Evolutionary conservation across 768 basidiomycete genomes (phyloP).

Genomic region (Agaricus subrufescens): DNA sequence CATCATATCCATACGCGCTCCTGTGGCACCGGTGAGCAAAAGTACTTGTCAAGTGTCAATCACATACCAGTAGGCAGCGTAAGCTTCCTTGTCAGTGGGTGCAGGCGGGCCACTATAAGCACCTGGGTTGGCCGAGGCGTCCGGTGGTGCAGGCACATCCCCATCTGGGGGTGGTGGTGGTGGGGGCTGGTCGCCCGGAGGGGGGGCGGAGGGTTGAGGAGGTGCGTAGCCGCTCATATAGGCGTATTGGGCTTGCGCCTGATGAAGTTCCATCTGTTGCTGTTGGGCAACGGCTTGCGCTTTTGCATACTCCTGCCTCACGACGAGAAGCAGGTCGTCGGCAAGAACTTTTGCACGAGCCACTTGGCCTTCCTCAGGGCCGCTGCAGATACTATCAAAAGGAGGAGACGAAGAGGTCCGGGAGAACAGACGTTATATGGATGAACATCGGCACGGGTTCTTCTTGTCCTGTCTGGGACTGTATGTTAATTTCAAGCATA

Average conservation of each 20-base stretch:
- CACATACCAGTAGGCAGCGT: constrained; percentile 54
- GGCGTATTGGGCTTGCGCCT: constrained; percentile 77
- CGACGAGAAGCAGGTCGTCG: constrained; percentile 87
- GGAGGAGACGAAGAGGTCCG: constrained; percentile 1
- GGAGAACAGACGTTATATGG: constrained; percentile 73
- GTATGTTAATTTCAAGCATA: neutral
- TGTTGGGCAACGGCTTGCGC: constrained; percentile 59
- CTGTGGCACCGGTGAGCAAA: constrained; percentile 27
- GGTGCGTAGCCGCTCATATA: constrained; percentile 52
- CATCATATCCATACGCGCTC: constrained; percentile 85
- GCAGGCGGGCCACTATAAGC: constrained; percentile 34
- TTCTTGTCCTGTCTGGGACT: constrained; percentile 68
- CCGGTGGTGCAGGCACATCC: constrained; percentile 39
- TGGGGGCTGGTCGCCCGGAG: constrained; percentile 36
- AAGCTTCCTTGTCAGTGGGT: constrained; percentile 47
- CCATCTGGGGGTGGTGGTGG: constrained; percentile 54
- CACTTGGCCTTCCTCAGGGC: constrained; percentile 86
- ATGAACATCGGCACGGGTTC: constrained; percentile 89
- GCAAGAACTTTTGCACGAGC: constrained; percentile 83
- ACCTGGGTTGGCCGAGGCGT: constrained; percentile 40
- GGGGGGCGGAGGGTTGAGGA: constrained; percentile 46
- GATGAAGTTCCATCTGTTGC: constrained; percentile 84
- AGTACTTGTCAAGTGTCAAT: neutral
- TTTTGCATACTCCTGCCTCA: constrained; percentile 83
- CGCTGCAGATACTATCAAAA: constrained; percentile 26